Percentiles rank a stretch among this genome's conserved stretches.
Evolutionary conservation across 805 yeast genomes (phyloP).

Genomic region (Spathaspora arborariae): DNA sequence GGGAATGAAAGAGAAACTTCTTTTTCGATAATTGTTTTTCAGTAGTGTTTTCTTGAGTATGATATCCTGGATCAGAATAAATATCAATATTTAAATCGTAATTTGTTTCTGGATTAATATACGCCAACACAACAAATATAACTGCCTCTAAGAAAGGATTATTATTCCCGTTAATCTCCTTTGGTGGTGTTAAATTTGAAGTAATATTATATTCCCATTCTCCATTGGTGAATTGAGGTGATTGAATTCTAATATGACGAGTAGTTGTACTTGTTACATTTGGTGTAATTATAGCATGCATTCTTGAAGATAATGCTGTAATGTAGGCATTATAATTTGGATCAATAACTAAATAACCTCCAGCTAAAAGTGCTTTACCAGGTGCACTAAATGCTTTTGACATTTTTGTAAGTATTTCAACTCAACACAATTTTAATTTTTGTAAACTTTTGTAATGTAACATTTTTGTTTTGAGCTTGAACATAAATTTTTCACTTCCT

Average conservation of each 20-base stretch:
- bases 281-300: slow-evolving; percentile 59
- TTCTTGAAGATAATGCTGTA: slow-evolving; percentile 83
- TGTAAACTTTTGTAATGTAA: neutral
- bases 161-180: slow-evolving; percentile 26
- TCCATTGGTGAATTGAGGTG: slow-evolving; percentile 76
- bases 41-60: slow-evolving; percentile 59
- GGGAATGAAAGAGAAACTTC: slow-evolving; percentile 56
- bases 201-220: slow-evolving; percentile 56
- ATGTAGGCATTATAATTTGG: slow-evolving; percentile 73
- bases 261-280: slow-evolving; percentile 10
- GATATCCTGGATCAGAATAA: slow-evolving; percentile 85
- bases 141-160: slow-evolving; percentile 80
- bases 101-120: slow-evolving; percentile 34
- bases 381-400: slow-evolving; percentile 79
- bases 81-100: slow-evolving; percentile 51
- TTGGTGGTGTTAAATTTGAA: slow-evolving; percentile 10
- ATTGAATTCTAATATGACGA: slow-evolving; percentile 41
- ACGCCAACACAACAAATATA: slow-evolving; percentile 51
- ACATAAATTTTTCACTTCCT: neutral
- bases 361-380: slow-evolving; percentile 90
- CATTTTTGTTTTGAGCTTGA: neutral
- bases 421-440: neutral
- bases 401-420: slow-evolving; percentile 7
- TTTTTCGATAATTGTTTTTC: slow-evolving; percentile 26
- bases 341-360: slow-evolving; percentile 89